Conservation (phyloP, 1,139 yeast genomes). For the Komagataea norvegica region DNA sequence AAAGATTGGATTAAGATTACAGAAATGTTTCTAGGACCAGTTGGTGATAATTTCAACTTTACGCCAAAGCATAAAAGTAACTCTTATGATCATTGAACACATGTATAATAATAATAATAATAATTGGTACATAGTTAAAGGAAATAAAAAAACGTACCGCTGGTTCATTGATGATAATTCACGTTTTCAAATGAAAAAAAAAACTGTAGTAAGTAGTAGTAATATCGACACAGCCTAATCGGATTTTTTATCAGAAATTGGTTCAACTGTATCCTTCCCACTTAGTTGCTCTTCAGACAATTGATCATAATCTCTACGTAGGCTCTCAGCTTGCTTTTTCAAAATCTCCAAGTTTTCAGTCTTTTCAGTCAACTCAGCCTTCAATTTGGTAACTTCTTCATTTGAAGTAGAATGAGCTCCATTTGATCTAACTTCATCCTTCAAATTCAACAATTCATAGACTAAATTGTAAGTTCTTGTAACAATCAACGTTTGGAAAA, state of each 20-base stretch:
- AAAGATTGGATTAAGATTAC: constrained; percentile 94
- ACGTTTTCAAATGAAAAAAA: no score
- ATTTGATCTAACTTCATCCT: constrained; percentile 37
- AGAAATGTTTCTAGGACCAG: constrained; percentile 94
- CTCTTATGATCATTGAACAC: no score
- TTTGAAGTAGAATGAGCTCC: constrained; percentile 20
- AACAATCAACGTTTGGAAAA: constrained; percentile 81
- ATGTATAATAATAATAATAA: no score
- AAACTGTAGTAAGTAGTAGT: no score
- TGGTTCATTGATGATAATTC: no score
- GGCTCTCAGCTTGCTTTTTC: constrained; percentile 66
- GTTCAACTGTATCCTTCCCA: not conserved
- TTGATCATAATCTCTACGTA: constrained; percentile 59
- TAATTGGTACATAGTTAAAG: no score
- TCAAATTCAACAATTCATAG: constrained; percentile 66
- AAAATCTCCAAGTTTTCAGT: constrained; percentile 61
- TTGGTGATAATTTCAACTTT: constrained; percentile 68
- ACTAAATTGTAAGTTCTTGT: constrained; percentile 85
- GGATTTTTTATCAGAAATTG: constrained; percentile 1
- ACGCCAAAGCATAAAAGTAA: constrained; percentile 94
- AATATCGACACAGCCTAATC: not conserved
- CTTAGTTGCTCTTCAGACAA: constrained; percentile 40
- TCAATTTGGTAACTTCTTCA: constrained; percentile 43
- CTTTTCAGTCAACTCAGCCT: constrained; percentile 51
- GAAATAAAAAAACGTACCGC: no score